Evolutionary conservation across 306 rosid species (phyloP).

Genomic region (Citrullus colocynthis): DNA sequence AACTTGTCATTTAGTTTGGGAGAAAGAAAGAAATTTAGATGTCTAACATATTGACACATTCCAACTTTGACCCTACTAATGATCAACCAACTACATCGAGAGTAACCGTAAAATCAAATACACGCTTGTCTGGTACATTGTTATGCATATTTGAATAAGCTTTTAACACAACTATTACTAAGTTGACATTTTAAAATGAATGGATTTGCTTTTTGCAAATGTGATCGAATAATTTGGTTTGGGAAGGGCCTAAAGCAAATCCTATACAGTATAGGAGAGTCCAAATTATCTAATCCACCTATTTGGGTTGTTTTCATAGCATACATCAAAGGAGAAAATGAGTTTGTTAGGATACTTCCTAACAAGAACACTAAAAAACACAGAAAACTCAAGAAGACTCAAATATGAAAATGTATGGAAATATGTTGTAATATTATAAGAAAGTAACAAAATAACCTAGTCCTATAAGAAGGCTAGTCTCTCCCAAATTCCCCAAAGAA

Average conservation of each 20-base stretch:
- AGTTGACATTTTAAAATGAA: not conserved
- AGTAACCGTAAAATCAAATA: not conserved
- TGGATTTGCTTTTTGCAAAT: slow-evolving; percentile 19
- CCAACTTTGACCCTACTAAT: no score
- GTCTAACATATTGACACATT: no score
- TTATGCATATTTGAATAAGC: not conserved
- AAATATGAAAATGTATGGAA: no score
- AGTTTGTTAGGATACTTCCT: no score
- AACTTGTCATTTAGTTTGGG: no score
- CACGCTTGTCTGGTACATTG: not conserved
- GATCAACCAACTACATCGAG: not conserved
- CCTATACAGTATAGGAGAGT: slow-evolving; percentile 26
- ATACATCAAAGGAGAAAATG: slow-evolving; percentile 4
- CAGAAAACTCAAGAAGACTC: no score
- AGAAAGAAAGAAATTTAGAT: no score
- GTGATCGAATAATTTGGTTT: slow-evolving; percentile 44
- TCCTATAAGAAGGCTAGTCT: no score
- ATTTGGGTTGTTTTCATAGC: slow-evolving; percentile 29
- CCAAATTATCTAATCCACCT: slow-evolving; percentile 38
- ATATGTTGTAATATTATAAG: no score
- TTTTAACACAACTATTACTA: not conserved
- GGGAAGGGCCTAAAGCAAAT: slow-evolving; percentile 44
- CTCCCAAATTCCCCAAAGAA: no score
- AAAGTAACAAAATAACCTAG: no score
- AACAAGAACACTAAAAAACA: no score